Evolutionary conservation across 2,329 filamentous ascomycete species (phyloP).

Genomic region (Aaosphaeria arxii): DNA sequence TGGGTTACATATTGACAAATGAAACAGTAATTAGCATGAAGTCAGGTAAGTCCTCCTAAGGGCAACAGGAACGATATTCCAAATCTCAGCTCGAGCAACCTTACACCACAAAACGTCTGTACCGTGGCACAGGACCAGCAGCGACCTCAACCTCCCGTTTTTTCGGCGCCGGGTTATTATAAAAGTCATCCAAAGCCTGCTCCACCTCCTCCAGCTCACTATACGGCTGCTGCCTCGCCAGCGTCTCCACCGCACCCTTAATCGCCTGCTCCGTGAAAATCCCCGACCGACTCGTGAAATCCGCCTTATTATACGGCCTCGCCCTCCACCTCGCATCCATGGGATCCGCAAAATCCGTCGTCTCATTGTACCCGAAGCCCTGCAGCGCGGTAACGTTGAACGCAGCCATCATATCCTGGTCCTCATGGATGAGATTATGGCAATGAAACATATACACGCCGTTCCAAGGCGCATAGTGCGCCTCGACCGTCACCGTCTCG

Average conservation of each 20-base stretch:
- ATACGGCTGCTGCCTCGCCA: slow-evolving; percentile 20
- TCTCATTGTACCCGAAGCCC: slow-evolving; percentile 31
- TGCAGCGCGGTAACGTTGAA: slow-evolving; percentile 41
- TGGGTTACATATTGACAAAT: too few species aligned
- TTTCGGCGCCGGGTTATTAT: background rate
- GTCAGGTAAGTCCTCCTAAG: too few species aligned
- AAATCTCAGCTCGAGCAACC: too few species aligned
- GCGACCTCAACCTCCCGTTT: background rate
- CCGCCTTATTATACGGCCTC: slow-evolving; percentile 8
- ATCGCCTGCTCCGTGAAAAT: slow-evolving; percentile 13
- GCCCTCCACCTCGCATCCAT: slow-evolving; percentile 23
- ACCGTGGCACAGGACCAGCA: slow-evolving; percentile 3
- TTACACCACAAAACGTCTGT: slow-evolving; percentile 5
- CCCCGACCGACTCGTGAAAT: slow-evolving; percentile 11
- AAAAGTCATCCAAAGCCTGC: slow-evolving; percentile 11
- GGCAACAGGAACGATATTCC: too few species aligned
- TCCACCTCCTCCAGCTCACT: slow-evolving; percentile 18
- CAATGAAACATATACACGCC: slow-evolving; percentile 45
- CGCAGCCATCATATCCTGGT: slow-evolving; percentile 46
- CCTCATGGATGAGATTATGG: slow-evolving; percentile 48
- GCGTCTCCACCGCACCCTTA: slow-evolving; percentile 5
- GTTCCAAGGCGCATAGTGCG: slow-evolving; percentile 37
- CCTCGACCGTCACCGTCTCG: slow-evolving; percentile 37
- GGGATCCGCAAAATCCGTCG: slow-evolving; percentile 31
- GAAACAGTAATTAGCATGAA: too few species aligned